Conservation (phyloP, 2,329 filamentous ascomycete species). For the Phyllosticta citriasiana region DNA sequence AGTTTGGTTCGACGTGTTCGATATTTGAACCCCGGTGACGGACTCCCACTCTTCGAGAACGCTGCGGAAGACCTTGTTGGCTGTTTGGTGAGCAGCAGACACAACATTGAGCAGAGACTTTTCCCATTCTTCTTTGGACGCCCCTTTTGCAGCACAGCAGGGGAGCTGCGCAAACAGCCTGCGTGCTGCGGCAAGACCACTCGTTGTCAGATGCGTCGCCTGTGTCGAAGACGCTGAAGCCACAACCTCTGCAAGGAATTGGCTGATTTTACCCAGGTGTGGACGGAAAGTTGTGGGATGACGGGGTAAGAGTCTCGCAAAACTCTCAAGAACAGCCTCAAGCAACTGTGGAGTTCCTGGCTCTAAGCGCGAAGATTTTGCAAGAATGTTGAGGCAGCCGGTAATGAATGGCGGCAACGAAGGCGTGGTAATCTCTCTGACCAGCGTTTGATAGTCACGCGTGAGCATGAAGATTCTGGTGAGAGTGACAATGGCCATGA, state of each 20-base stretch:
- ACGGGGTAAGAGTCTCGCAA: conserved; percentile 62
- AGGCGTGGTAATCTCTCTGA: conserved; percentile 81
- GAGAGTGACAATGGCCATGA: conserved; percentile 64
- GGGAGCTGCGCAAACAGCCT: conserved; percentile 62
- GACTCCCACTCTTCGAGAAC: conserved; percentile 77
- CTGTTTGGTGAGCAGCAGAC: conserved; percentile 56
- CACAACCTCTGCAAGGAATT: conserved; percentile 46
- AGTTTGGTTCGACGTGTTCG: conserved; percentile 17
- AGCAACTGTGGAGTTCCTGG: conserved; percentile 33
- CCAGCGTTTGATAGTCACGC: conserved; percentile 70
- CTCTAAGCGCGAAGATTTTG: conserved; percentile 14
- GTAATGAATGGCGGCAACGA: conserved; percentile 65
- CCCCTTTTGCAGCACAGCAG: conserved; percentile 71
- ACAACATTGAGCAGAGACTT: conserved; percentile 54
- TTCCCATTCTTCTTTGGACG: conserved; percentile 67
- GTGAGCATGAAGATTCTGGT: conserved; percentile 77
- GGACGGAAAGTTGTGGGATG: conserved; percentile 79
- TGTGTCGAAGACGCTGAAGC: conserved; percentile 19
- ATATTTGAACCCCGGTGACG: conserved; percentile 34
- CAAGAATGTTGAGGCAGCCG: conserved; percentile 50
- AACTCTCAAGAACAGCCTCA: conserved; percentile 60
- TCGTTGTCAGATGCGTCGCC: conserved; percentile 44
- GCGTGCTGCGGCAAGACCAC: conserved; percentile 52
- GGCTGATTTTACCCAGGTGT: conserved; percentile 57
- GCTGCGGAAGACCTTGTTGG: conserved; percentile 68